Evolutionary conservation across 2,329 filamentous ascomycete genomes (phyloP), one percentile per base, ranked within the genome.

Genomic region (Pestalotiopsis fici): DNA sequence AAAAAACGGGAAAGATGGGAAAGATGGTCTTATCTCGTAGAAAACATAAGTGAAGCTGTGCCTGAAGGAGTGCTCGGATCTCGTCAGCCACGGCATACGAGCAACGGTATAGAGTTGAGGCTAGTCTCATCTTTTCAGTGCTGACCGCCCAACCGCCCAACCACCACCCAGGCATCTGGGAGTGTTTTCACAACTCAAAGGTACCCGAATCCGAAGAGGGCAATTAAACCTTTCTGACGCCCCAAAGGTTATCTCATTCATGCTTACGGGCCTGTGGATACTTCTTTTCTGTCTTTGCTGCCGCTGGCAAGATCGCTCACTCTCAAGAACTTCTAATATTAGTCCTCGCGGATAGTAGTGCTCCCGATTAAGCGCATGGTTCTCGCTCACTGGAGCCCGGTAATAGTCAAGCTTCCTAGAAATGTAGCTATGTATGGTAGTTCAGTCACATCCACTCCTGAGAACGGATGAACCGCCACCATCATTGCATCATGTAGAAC

Each of bases 61-160:
- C 23, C 23, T 57, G 55, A 18, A 57, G 15, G 15, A 60, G 28
- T 37, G n/a, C 57, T n/a, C 57, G 28, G 31, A 15, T 60, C 57
- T 60, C 28, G n/a, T 60, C 57, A 60, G 57, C 57, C 28, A 57
- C 55, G 13, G 55, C 27, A 31, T 31, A 31, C 13, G 23, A 27
- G 13, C 23, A 57, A 57, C 55, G 31, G 57, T 37, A 60, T 37
- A 60, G 57, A 31, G 57, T 60, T 60, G 57, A 60, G 25, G 27
- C 57, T 60, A 60, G 57, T 60, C 57, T 60, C 28, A 60, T 60
- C 5, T 60, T 50, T 50, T 60, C 28, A 37, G 57, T 60, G 57
- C 57, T 60, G 57, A 60, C 57, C 23, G 27, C 55, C 31, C 55
- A 57, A 31, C 55, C 55, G 27, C 57, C 27, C 57, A 60, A 21